phyloP scores from a whole-genome alignment of 75 land plant species.

The Gnetum montanum region DNA sequence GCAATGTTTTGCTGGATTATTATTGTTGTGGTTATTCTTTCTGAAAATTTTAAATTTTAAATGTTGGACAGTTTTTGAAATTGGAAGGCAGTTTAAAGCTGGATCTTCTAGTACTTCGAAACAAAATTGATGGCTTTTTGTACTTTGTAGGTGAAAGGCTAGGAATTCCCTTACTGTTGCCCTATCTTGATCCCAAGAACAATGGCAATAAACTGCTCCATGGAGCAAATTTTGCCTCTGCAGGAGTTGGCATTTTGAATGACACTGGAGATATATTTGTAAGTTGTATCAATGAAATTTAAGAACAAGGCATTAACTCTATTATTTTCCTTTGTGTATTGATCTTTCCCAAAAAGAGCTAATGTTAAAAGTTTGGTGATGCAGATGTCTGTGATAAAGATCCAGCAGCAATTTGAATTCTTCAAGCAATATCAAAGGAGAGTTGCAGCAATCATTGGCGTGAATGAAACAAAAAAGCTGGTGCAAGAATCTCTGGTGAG shows the following conservation, averaged over 20 bases:
- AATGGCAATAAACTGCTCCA: constrained; percentile 19
- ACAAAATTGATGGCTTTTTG: no score
- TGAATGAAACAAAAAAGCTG: constrained; percentile 10
- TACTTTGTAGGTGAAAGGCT: constrained; percentile 12
- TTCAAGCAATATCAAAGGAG: constrained; percentile 37
- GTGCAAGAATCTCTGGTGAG: constrained; percentile 34
- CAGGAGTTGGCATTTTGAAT: constrained; percentile 43
- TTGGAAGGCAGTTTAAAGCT: no score
- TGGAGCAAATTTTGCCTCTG: constrained; percentile 53
- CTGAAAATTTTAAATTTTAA: no score
- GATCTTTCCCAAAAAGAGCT: no score
- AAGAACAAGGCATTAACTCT: no score
- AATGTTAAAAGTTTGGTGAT: no score
- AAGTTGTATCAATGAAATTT: no score
- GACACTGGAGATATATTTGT: constrained; percentile 47
- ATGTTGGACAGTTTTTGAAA: no score
- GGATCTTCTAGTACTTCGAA: no score
- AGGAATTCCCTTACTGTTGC: constrained; percentile 14
- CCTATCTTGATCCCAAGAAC: constrained; percentile 19
- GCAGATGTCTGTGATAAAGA: constrained; percentile 45
- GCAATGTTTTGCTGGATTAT: no score
- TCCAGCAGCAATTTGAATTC: constrained; percentile 36
- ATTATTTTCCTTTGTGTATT: no score
- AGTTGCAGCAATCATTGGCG: constrained; percentile 30
- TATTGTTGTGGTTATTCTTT: no score